Percentiles rank a stretch among this genome's conserved stretches.
Conservation (phyloP, 2,329 filamentous ascomycete species). For the Alternaria triticina region DNA sequence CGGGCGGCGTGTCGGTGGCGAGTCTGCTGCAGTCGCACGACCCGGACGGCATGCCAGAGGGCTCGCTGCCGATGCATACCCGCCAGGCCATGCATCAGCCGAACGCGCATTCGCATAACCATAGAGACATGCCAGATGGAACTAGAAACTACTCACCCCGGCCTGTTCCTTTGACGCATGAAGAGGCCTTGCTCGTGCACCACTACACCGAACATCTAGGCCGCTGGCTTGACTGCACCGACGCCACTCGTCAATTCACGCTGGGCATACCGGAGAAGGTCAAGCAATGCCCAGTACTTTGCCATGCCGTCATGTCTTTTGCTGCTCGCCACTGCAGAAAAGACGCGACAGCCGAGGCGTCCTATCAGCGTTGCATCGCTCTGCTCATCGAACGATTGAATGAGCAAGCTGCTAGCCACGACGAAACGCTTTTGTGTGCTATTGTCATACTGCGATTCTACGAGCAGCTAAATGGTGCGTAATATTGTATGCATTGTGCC, state of each 20-base stretch:
- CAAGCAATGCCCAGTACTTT: constrained; percentile 34
- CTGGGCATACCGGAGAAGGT: constrained; percentile 36
- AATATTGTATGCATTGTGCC: neutral
- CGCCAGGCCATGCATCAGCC: constrained; percentile 1
- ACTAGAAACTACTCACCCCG: constrained; percentile 6
- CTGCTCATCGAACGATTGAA: constrained; percentile 40
- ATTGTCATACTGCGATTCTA: constrained; percentile 44
- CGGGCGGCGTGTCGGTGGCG: constrained; percentile 16
- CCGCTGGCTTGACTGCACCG: constrained; percentile 42
- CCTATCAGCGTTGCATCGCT: constrained; percentile 38
- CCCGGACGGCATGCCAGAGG: constrained; percentile 3
- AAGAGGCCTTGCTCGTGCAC: constrained; percentile 37
- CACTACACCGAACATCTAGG: constrained; percentile 40
- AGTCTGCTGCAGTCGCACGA: constrained; percentile 15
- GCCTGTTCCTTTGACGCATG: constrained; percentile 21
- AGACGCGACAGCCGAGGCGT: constrained; percentile 22
- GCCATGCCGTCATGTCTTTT: constrained; percentile 39
- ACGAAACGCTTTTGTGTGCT: constrained; percentile 38
- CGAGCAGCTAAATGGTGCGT: constrained; percentile 39
- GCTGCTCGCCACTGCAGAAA: constrained; percentile 36
- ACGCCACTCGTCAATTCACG: constrained; percentile 40
- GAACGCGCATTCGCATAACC: neutral
- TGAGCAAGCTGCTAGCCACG: constrained; percentile 32
- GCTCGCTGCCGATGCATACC: constrained; percentile 1
- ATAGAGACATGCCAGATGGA: neutral